Evolutionary conservation across 345 rosid species (phyloP), one percentile per base, ranked within the genome.

Genomic region (Conringia planisiliqua): DNA sequence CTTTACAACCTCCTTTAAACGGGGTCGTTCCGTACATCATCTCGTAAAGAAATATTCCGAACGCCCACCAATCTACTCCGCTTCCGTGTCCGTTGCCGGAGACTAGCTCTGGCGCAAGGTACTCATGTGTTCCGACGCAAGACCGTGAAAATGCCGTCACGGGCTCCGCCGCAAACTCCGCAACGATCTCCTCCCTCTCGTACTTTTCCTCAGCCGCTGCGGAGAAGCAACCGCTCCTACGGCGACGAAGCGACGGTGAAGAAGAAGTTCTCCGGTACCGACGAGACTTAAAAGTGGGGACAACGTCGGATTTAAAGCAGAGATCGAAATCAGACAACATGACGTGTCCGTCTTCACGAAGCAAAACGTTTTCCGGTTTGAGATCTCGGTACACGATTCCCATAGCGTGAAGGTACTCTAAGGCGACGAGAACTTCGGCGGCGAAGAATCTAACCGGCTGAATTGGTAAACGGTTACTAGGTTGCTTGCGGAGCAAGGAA

Each of bases 61-160:
- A 85, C 9, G 98, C 94, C 98, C 97, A 93, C 98, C 98, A 93
- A 64, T 93, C 97, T 11, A 93, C 97, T 71, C 92, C 90, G 78
- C 86, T 88, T 32, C 96, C 97, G 78, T 93, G 97, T 10, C 94
- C 98, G 71, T 79, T 83, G 0, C 91, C 96, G 3, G 89, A 65
- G 22, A 93, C 86, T 63, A 93, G 73, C 84, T 93, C 98, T 39
- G 97, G 97, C 46, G 98, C 94, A 6, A 91, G 85, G 66, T 93
- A 93, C 78, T 93, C 98, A 80, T 93, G 96, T 12, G 96, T 91
- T n/a, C 98, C 98, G 3, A 93, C 94, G 57, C 91, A 93, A 2
- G 94, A 88, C 42, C 76, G 62, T 12, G 95, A 89, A 40, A 79
- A 83, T 33, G 95, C 95, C 13, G 80, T 71, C 4, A 86, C 82